Conservation (phyloP, 192 early-diverging fungal species). For the Podila horticola region DNA sequence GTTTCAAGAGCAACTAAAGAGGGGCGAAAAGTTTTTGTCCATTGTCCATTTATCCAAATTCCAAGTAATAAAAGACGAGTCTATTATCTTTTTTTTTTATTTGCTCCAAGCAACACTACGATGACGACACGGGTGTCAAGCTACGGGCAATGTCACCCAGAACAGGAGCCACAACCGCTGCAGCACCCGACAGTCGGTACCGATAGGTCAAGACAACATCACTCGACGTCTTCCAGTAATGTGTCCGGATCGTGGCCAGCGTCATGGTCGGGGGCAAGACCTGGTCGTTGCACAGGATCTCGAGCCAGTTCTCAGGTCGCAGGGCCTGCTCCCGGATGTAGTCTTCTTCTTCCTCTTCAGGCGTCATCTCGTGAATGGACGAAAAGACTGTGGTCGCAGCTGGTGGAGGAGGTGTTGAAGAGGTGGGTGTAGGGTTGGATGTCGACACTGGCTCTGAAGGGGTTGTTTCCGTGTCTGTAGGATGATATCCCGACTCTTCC, state of each 20-base stretch:
- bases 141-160: background rate
- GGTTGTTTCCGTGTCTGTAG: background rate
- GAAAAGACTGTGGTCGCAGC: background rate
- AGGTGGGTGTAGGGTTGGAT: background rate
- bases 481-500: background rate
- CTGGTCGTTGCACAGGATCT: constrained; percentile 69
- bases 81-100: background rate
- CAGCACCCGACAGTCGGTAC: constrained; percentile 16
- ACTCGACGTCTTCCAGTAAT: constrained; percentile 73
- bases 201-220: constrained; percentile 66
- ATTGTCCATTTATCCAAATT: background rate
- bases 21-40: no score
- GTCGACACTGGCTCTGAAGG: background rate
- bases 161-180: background rate
- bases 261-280: constrained; percentile 73
- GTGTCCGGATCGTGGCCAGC: constrained; percentile 72
- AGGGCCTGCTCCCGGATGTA: constrained; percentile 19
- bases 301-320: constrained; percentile 65
- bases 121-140: constrained; percentile 1
- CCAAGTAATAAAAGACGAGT: background rate
- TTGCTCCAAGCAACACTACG: background rate
- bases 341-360: constrained; percentile 20
- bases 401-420: background rate
- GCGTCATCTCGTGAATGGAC: background rate
- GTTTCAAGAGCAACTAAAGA: constrained; percentile 29